Evolutionary conservation across 140 eudicot species (phyloP), one percentile per base, ranked within the genome.

Genomic region (Bidens hawaiensis): DNA sequence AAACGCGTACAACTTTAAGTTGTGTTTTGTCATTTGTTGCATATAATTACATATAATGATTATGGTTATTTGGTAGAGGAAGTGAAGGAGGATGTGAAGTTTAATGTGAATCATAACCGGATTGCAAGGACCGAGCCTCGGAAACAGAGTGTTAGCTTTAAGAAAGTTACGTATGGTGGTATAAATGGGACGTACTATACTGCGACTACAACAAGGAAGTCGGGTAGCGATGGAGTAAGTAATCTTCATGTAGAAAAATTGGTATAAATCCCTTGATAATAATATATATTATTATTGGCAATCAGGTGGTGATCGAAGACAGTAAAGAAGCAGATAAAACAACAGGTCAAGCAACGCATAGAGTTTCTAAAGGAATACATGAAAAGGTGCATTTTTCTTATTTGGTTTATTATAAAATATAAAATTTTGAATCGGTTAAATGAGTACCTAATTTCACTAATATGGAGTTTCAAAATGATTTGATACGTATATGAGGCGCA

Each of bases 111-210:
- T 30, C 31, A 60, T 41, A 64, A 76, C 75, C 54, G 30, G 71
- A 51, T 66, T 5, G 69, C 68, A 50, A 64, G 68, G 64, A 42
- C 70, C n/a, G 69, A 75, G 19, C 61, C 88, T 7, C 82, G 49
- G 34, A 46, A 56, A 9, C 78, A 34, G 11, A 77, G 78, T 26
- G 65, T 79, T 30, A 82, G 82, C 78, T 83, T 48, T 65, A 71
- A 60, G 62, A 94, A 80, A 77, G 99, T 94, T 38, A 72, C 95
- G 0, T 94, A 85, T 74, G 99, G 99, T 63, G 99, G 99, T 40
- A 75, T 88, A 36, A 57, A 88, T 78, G 99, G 99, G 71, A 59
- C 84, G 0, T 94, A 88, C 68, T 94, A 79, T 57, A 74, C 86
- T 23, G 88, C 95, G 16, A 74, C 97, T 19, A 76, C 88, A 7